Evolutionary conservation across 768 basidiomycete species (phyloP).

Genomic region (Strobilomyces confusus): DNA sequence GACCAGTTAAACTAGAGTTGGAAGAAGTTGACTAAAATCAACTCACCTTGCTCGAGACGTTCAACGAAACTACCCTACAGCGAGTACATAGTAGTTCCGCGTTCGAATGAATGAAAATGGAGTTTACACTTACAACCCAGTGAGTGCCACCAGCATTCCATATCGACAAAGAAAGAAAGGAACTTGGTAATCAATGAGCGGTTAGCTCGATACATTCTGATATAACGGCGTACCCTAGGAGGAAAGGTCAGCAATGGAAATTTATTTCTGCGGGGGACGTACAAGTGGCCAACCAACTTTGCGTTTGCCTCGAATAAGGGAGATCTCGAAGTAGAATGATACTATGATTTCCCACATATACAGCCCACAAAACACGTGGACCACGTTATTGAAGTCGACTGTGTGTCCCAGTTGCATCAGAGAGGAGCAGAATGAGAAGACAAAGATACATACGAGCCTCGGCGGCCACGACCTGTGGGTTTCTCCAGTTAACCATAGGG

Average conservation of each 20-base stretch:
- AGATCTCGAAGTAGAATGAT: constrained; percentile 66
- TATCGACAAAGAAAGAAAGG: constrained; percentile 72
- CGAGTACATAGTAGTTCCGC: background rate
- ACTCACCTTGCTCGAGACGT: constrained; percentile 37
- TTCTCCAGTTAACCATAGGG: constrained; percentile 27
- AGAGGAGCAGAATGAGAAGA: background rate
- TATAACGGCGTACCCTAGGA: constrained; percentile 13
- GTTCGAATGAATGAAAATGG: background rate
- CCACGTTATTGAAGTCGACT: constrained; percentile 58
- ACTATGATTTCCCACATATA: constrained; percentile 65
- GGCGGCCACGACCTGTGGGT: constrained; percentile 14
- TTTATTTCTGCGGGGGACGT: constrained; percentile 23
- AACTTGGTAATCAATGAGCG: constrained; percentile 31
- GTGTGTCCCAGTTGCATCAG: constrained; percentile 2
- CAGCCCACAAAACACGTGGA: constrained; percentile 61
- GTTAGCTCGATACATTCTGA: background rate
- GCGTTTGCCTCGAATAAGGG: constrained; percentile 53
- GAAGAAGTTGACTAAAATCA: background rate
- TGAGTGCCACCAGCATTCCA: constrained; percentile 61
- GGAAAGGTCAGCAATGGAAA: constrained; percentile 1
- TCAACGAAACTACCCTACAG: constrained; percentile 49
- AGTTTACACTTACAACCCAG: constrained; percentile 47
- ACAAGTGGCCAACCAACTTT: constrained; percentile 70
- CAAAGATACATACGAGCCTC: constrained; percentile 22
- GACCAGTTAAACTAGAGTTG: background rate